Percentiles rank a stretch among this genome's conserved stretches.
Evolutionary conservation across 495 filamentous ascomycete genomes (phyloP).

Genomic region (Niebla homalea): DNA sequence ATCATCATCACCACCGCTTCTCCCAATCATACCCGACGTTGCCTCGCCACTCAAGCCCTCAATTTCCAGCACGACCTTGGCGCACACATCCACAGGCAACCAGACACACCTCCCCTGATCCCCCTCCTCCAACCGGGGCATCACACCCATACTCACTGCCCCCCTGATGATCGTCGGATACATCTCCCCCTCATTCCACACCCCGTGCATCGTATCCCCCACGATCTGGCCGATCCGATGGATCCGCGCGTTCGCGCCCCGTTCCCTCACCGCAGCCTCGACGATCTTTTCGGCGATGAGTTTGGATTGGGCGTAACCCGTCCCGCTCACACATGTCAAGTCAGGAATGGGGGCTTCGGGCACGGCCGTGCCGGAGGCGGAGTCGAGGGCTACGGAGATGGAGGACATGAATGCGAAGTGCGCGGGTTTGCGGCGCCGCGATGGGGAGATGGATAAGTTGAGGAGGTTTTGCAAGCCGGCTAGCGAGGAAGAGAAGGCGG

Average conservation of each 20-base stretch:
- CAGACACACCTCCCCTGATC: slow-evolving; percentile 12
- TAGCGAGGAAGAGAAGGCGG: slow-evolving; percentile 18
- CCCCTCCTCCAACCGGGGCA: slow-evolving; percentile 33
- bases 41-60: slow-evolving; percentile 3
- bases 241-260: slow-evolving; percentile 30
- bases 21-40: slow-evolving; percentile 14
- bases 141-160: slow-evolving; percentile 31
- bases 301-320: slow-evolving; percentile 48
- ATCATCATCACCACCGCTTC: slow-evolving; percentile 10
- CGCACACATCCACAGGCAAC: slow-evolving; percentile 33
- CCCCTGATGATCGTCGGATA: slow-evolving; percentile 43
- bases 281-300: slow-evolving; percentile 41
- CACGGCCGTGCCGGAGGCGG: slow-evolving; percentile 17
- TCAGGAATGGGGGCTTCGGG: slow-evolving; percentile 29
- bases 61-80: slow-evolving; percentile 24
- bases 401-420: slow-evolving; percentile 39
- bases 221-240: slow-evolving; percentile 47
- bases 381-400: slow-evolving; percentile 32
- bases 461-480: slow-evolving; percentile 38
- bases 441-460: slow-evolving; percentile 36
- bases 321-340: slow-evolving; percentile 28
- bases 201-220: slow-evolving; percentile 35
- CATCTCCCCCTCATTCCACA: slow-evolving; percentile 49
- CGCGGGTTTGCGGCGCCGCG: slow-evolving; percentile 26
- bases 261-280: slow-evolving; percentile 23